A percentile compares a stretch with the other conserved stretches of the same genome.
Conservation (phyloP, 2,329 filamentous ascomycete genomes). For the Talaromyces rugulosus region DNA sequence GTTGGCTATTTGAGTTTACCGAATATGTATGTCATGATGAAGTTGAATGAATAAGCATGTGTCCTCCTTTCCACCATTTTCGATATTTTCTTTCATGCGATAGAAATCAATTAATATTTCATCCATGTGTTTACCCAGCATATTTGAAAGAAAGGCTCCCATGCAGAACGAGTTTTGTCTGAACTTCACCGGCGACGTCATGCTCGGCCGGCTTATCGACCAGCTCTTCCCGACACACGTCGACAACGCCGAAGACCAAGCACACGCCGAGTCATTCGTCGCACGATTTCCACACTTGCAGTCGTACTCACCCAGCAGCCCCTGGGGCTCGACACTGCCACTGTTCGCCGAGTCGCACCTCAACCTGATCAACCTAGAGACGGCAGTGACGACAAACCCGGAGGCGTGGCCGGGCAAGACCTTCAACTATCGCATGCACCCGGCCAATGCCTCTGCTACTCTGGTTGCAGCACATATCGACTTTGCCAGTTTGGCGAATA, state of each 20-base stretch:
- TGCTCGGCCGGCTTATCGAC: conserved; percentile 40
- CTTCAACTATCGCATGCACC: conserved; percentile 41
- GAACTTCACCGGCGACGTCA: conserved; percentile 36
- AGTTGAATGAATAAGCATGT: neutral
- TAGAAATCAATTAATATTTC: too few species aligned
- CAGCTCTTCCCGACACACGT: conserved; percentile 34
- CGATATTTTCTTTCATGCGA: neutral
- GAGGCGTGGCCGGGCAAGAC: conserved; percentile 34
- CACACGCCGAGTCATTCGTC: conserved; percentile 17
- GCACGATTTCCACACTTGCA: conserved; percentile 18
- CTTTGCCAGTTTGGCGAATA: conserved; percentile 37
- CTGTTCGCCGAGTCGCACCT: conserved; percentile 29
- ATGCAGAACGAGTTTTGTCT: conserved; percentile 21
- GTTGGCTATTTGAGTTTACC: neutral
- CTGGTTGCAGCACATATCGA: conserved; percentile 28
- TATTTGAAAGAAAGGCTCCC: neutral
- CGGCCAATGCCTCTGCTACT: conserved; percentile 27
- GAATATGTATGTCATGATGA: neutral
- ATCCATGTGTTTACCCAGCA: neutral
- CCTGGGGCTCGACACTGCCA: conserved; percentile 33
- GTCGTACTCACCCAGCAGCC: conserved; percentile 23
- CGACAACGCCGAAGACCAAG: conserved; percentile 22
- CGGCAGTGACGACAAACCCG: conserved; percentile 28
- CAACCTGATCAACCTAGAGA: conserved; percentile 39
- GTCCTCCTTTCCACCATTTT: neutral